These are phyloP conservation scores for Teratosphaeriaceae sp. DNA, from an alignment of 2,329 filamentous ascomycete species.

Conservation along the genomic window DNA sequence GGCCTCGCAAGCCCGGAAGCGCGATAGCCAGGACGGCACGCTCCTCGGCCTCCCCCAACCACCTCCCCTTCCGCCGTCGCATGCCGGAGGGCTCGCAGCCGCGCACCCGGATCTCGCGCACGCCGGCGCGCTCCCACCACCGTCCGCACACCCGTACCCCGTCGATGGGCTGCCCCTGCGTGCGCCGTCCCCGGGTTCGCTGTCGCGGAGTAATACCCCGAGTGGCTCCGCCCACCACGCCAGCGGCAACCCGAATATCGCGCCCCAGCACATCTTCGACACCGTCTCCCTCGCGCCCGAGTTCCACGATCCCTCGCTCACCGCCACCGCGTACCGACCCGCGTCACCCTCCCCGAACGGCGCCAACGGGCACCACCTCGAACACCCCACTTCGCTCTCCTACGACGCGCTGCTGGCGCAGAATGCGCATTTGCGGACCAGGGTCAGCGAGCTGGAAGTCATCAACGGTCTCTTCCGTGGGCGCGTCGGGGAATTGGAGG, in stretches of 20 bases:
- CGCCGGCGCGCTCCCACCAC: no score
- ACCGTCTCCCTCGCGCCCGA: constrained; percentile 60
- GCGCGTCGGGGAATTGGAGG: constrained; percentile 65
- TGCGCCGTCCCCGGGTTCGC: constrained; percentile 38
- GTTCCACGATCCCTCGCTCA: constrained; percentile 52
- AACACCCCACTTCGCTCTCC: no score
- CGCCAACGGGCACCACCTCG: constrained; percentile 43
- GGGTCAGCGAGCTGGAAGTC: constrained; percentile 89
- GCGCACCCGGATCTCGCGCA: constrained; percentile 11
- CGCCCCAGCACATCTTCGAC: constrained; percentile 73
- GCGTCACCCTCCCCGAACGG: constrained; percentile 55
- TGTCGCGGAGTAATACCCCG: constrained; percentile 74
- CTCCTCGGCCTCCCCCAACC: constrained; percentile 13
- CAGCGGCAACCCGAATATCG: constrained; percentile 51
- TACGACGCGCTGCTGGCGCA: constrained; percentile 73
- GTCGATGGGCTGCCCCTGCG: no score
- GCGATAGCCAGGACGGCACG: constrained; percentile 47
- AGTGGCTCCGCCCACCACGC: constrained; percentile 17
- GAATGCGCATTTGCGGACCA: constrained; percentile 85
- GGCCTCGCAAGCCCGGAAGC: constrained; percentile 55
- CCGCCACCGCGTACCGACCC: constrained; percentile 36
- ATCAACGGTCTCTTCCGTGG: constrained; percentile 72
- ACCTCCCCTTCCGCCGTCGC: constrained; percentile 9
- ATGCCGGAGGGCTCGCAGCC: constrained; percentile 23
- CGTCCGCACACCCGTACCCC: no score